Evolutionary conservation across 805 yeast genomes (phyloP), one percentile per base, ranked within the genome.

Genomic region (Metschnikowia peoriensis): DNA sequence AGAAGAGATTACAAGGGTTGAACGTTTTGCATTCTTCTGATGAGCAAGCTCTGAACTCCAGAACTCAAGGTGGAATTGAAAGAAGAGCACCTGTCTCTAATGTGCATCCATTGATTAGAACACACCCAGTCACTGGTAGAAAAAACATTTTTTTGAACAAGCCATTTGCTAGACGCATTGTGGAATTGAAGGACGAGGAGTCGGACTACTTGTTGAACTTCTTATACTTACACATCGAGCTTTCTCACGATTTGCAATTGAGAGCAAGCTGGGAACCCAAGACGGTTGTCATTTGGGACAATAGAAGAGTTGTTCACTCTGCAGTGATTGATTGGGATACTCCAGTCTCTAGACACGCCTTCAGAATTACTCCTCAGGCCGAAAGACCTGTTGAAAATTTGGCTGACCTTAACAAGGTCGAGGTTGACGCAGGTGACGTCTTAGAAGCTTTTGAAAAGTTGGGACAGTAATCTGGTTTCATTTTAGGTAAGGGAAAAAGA

Each of bases 201-300:
- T 81, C 86, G 32, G 85, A 82, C 50, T 74, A 72, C 28, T 70
- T 89, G 52, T 72, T 88, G 60, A 69, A 78, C 47, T 81, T 85
- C 61, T 72, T 88, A 59, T 78, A 76, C 61, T 68, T 72, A 47
- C 83, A 82, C 58, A 73, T 84, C 38, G 77, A 79, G 48, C 70
- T 71, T 57, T 66, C 81, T 28, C 79, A 78, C 52, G 90, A 85
- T 65, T 75, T 85, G 59, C 89, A 86, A 58, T 72, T 85, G 49
- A 79, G 92, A 64, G 88, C 89, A 44, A 76, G 68, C 50, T 88
- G 90, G 88, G 85, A 82, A 63, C 84, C 85, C 49, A 78, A 80
- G 46, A 80, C 90, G 1, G 86, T 88, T 47, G 89, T 84, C 16
- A 68, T 86, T 28, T 88, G 93, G 93, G 94, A 88, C 63, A 88